These are phyloP conservation scores for Fusarium siculi DNA, from an alignment of 2,329 filamentous ascomycete genomes.

Conservation along the genomic window DNA sequence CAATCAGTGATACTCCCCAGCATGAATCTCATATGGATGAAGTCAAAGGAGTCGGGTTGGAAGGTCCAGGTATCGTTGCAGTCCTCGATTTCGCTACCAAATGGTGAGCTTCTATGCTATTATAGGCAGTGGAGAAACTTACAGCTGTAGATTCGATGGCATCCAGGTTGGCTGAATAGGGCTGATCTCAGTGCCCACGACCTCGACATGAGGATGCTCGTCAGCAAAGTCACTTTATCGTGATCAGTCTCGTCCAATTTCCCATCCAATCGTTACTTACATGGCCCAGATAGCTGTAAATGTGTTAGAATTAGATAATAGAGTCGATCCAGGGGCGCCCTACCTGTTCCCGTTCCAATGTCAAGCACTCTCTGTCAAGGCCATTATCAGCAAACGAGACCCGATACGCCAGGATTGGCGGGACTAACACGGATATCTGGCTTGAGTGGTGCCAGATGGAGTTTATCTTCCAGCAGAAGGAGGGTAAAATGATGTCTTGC, in stretches of 20 bases:
- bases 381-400: not conserved
- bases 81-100: slow-evolving; percentile 2
- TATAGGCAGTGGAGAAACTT: rapidly evolving
- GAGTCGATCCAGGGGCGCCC: rapidly evolving
- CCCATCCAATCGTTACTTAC: not conserved
- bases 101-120: rapidly evolving
- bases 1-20: slow-evolving; percentile 16
- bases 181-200: slow-evolving; percentile 22
- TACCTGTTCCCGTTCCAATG: slow-evolving; percentile 16
- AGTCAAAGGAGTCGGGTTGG: not conserved
- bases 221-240: slow-evolving; percentile 17
- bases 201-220: slow-evolving; percentile 14
- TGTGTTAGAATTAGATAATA: not conserved
- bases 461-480: not conserved
- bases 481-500: slow-evolving; percentile 10
- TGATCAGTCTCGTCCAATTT: rapidly evolving
- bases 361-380: not conserved
- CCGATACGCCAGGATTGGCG: too few relatives aligned
- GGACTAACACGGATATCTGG: not conserved
- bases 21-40: slow-evolving; percentile 12
- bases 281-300: slow-evolving; percentile 16
- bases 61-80: slow-evolving; percentile 13
- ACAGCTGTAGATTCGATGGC: slow-evolving; percentile 9
- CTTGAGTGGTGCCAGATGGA: not conserved
- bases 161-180: slow-evolving; percentile 23